Base-by-base conservation (phyloP, 2,329 filamentous ascomycete genomes). In the Sporothrix curviconia region DNA sequence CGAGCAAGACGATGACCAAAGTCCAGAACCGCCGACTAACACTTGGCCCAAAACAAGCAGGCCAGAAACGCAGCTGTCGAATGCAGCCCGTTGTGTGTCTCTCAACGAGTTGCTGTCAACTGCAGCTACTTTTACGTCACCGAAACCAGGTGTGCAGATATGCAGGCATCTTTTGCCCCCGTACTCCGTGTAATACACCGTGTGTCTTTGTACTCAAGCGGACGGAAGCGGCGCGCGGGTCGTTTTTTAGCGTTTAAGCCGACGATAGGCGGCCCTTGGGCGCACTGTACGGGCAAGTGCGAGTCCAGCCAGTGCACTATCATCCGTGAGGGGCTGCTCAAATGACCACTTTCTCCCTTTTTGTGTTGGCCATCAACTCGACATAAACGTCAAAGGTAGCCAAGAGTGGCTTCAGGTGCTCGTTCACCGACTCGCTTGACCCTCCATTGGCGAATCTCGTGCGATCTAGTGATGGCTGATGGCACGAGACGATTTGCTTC, bases 231-330 rank as follows among this genome's bases (percentile, higher is more conserved):
- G 40, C 46, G 30, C 14, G 36, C 22, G 12, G 46, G 53, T 5
- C 14, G 9, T 28, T 9, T 39, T 9, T 28, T 37, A 37, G 43
- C 36, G 25, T 55, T 63, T 51, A 63, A 65, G 63, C 63, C 63
- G 63, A 64, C 30, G 49, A 28, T 64, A 63, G 62, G 62, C 63
- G 63, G 51, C 46, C 57, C 32, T 24, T 14, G 8, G 12, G 12
- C 4, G n/a, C n/a, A n/a, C n/a, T n/a, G n/a, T n/a, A n/a, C n/a
- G n/a, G n/a, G n/a, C n/a, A n/a, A n/a, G n/a, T n/a, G n/a, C 22
- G n/a, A 24, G 30, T 12, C 24, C 22, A 51, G 12, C 40, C 12
- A 4, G 15, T 17, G 22, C 22, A 39, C 47, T 28, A 51, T 37
- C 22, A 36, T 22, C 39, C 19, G 12, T 25, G 36, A 51, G 46